Evolutionary conservation across 768 basidiomycete species (phyloP).

Genomic region (Brasilioporus rufonigricans): DNA sequence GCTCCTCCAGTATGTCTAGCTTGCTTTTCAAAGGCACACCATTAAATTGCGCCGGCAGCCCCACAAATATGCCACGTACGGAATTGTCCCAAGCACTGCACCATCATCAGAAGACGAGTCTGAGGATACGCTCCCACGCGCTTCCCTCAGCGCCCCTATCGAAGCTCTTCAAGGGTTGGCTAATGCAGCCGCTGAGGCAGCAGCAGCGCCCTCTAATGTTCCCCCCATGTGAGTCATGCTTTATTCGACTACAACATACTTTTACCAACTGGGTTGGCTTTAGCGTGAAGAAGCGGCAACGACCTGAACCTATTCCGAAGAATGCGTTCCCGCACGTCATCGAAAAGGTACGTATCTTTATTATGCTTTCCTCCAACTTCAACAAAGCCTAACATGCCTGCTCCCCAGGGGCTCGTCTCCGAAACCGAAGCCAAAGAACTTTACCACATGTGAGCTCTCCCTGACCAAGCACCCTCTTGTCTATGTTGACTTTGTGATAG

Average conservation of each 20-base stretch:
- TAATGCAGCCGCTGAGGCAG: slow-evolving; percentile 93
- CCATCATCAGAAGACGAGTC: slow-evolving; percentile 90
- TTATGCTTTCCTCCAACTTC: neutral
- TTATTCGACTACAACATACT: neutral
- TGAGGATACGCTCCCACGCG: slow-evolving; percentile 82
- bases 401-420: slow-evolving; percentile 70
- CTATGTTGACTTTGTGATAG: slow-evolving; percentile 38
- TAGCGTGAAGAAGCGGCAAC: slow-evolving; percentile 76
- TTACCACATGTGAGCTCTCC: slow-evolving; percentile 73
- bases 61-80: slow-evolving; percentile 89
- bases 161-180: slow-evolving; percentile 93
- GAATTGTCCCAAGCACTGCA: slow-evolving; percentile 79
- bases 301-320: slow-evolving; percentile 77
- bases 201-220: slow-evolving; percentile 68
- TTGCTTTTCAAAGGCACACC: slow-evolving; percentile 9
- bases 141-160: slow-evolving; percentile 86
- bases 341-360: slow-evolving; percentile 58
- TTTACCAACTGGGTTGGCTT: slow-evolving; percentile 1
- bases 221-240: slow-evolving; percentile 48
- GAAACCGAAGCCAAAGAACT: slow-evolving; percentile 87
- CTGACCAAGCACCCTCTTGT: slow-evolving; percentile 7
- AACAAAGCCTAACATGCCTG: neutral
- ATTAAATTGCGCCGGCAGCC: slow-evolving; percentile 45
- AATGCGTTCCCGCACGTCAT: slow-evolving; percentile 89
- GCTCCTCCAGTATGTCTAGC: slow-evolving; percentile 70